These are phyloP conservation scores for Acer saccharum DNA, from an alignment of 345 rosid species.

Conservation along the genomic window DNA sequence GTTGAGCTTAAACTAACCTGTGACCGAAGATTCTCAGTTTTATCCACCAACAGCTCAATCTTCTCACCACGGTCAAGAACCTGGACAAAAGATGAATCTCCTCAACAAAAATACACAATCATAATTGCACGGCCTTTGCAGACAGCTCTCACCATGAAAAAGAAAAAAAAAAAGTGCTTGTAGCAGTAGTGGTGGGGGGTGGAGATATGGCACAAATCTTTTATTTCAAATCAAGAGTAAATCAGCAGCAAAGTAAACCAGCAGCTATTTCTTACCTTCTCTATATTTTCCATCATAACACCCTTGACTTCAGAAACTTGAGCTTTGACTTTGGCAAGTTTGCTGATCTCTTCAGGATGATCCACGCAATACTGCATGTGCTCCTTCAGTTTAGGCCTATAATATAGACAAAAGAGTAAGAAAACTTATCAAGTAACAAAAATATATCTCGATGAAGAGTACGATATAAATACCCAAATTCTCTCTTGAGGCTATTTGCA, in stretches of 20 bases:
- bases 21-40: constrained; percentile 95
- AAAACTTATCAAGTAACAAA: background rate
- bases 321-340: constrained; percentile 96
- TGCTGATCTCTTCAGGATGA: constrained; percentile 97
- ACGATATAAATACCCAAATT: constrained; percentile 54
- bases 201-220: background rate
- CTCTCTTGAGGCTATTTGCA: constrained; percentile 76
- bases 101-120: background rate
- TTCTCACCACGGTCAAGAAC: constrained; percentile 99
- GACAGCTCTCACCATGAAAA: constrained; percentile 9
- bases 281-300: constrained; percentile 99
- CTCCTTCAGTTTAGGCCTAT: constrained; percentile 86
- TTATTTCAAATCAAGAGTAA: constrained; percentile 14
- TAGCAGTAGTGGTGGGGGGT: no score
- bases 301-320: constrained; percentile 99
- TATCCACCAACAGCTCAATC: constrained; percentile 96
- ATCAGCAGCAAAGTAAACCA: background rate
- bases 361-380: constrained; percentile 95
- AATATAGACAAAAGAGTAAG: constrained; percentile 16
- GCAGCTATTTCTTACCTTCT: constrained; percentile 58
- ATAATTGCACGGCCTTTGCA: background rate
- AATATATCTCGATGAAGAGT: background rate
- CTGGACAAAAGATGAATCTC: constrained; percentile 34
- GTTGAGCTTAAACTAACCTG: constrained; percentile 55
- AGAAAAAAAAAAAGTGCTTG: background rate